Evolutionary conservation across 2,329 filamentous ascomycete species (phyloP), one percentile per base, ranked within the genome.

Genomic region (Diaporthe destruens): DNA sequence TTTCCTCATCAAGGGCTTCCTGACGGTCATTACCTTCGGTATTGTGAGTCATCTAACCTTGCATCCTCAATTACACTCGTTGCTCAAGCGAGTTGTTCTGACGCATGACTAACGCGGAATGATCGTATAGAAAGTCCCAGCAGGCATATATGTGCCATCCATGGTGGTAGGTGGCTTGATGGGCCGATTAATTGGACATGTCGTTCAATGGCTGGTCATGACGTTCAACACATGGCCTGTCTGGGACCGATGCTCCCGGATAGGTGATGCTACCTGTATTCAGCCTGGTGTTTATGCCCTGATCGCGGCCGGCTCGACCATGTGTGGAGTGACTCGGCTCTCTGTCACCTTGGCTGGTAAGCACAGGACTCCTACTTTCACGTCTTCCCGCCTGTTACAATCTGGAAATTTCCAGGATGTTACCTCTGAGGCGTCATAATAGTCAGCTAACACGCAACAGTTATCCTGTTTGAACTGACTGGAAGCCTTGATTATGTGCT

Each of bases 141-240:
- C 96, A 0, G 96, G 96, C 75, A 98, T 99, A 77, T 99, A 99
- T 78, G 95, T 99, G 1, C 96, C 96, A 3, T 98, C 96, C 77
- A 99, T 99, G 96, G 96, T 98, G 36, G 94, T 98, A 23, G 96
- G 96, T 75, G 96, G 96, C 78, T 85, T 99, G 23, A 92, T 98
- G 85, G 96, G 96, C 39, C 91, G 96, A 9, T 91, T 96, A 56
- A 89, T 98, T 16, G 96, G 96, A 1, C 96, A 98, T 80, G 81
- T 91, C 8, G 91, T 95, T 0, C 96, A 98, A 80, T 95, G 93
- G 82, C 82, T 94, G 68, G 94, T 96, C 7, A 86, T 97, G 71
- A 88, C 87, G 39, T 93, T 91, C 78, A 93, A 94, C 0, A 83
- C 91, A 70, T 92, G 91, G 79, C 85, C 89, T 18, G 82, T 98